Evolutionary conservation across 2,329 filamentous ascomycete species (phyloP), one percentile per base, ranked within the genome.

Genomic region (Hypomyces perniciosus): DNA sequence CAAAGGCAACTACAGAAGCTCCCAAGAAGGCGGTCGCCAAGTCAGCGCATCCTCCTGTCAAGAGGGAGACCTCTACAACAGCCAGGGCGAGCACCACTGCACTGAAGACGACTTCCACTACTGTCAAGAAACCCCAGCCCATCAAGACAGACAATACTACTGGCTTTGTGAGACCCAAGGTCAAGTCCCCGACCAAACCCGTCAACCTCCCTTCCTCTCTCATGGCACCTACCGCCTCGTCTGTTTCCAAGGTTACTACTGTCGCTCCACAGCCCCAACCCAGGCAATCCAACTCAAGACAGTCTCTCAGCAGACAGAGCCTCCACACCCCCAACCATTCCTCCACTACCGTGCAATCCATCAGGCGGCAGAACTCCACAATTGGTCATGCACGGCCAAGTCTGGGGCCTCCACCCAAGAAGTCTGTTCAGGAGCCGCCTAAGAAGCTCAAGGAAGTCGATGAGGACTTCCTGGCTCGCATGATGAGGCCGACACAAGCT

Each of bases 401-500:
- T 58, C 57, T 84, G 13, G 80, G 80, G 2, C 78, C 73, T 2
- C 80, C 81, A 6, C 78, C 80, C 3, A 84, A 81, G 66, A 83
- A 79, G 56, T 37, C 52, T 6, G 38, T 53, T 3, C 44, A 29
- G 38, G 53, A 50, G 10, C 63, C 73, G 8, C 70, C 77, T 6
- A 77, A 76, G 58, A 73, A 75, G 54, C 72, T 78, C 28, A 74
- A 73, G 43, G 77, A 78, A 13, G 74, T 86, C 1, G 84, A 88
- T 56, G 84, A 88, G 57, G 69, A 81, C 10, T 91, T 91, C 68
- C 70, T 91, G 28, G 86, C 85, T n/a, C 80, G 87, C 47, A 90
- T 91, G 86, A 90, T 85, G 81, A 76, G 86, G 38, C 87, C 87
- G 2, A 91, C 87, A 0, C 79, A 85, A 41, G 74, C 80, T 42